These are phyloP conservation scores for Solanum hybrid DNA, from an alignment of 305 asterid species.

Conservation along the genomic window DNA sequence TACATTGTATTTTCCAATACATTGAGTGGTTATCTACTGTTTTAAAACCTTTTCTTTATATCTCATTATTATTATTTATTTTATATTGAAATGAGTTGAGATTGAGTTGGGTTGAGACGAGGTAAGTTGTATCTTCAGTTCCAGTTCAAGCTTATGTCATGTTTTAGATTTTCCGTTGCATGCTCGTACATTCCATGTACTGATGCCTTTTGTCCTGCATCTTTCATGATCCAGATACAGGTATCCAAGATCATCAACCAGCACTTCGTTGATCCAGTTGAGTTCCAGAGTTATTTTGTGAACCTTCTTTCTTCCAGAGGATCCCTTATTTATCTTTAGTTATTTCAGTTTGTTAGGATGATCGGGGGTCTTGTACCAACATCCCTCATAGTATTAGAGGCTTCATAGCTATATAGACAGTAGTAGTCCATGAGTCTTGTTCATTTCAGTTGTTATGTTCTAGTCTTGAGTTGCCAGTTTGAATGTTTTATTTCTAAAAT, in stretches of 20 bases:
- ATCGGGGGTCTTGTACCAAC: neutral
- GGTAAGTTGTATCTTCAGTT: neutral
- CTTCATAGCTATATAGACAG: neutral
- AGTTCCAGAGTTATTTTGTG: neutral
- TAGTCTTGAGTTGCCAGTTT: neutral
- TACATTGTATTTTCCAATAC: no score
- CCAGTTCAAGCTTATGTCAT: neutral
- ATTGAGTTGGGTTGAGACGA: neutral
- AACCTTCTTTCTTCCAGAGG: neutral
- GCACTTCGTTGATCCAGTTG: neutral
- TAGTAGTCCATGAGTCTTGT: neutral
- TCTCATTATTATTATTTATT: no score
- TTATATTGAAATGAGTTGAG: neutral
- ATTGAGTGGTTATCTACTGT: neutral
- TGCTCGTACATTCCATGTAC: neutral
- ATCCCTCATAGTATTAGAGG: neutral
- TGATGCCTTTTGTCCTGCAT: neutral
- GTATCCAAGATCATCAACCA: neutral
- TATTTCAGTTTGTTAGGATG: neutral
- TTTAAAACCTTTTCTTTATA: no score
- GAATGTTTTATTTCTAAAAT: no score
- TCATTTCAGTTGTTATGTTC: neutral
- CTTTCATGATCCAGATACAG: neutral
- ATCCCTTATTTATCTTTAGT: neutral
- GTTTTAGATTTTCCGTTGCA: neutral